These are phyloP conservation scores for Vitis amurensis DNA, from an alignment of 164 flowering plant species.

Conservation along the genomic window DNA sequence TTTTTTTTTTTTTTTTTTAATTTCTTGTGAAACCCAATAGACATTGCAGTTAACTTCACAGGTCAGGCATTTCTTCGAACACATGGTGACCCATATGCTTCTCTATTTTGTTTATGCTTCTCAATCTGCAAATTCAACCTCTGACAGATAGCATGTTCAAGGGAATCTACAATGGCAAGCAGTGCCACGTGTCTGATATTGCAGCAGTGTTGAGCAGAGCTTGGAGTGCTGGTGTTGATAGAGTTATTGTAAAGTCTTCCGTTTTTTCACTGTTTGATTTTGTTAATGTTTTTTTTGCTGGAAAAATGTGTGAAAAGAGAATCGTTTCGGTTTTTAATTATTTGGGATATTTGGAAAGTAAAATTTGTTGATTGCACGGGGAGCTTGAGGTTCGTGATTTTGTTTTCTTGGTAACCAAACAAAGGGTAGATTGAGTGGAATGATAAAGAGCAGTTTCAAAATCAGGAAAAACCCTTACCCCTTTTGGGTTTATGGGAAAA, in stretches of 20 bases:
- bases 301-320: too few relatives aligned
- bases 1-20: not conserved
- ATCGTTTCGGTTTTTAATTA: too few relatives aligned
- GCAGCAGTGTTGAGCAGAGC: slow-evolving; percentile 75
- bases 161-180: slow-evolving; percentile 91
- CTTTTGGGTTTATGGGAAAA: not conserved
- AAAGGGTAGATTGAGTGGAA: too few relatives aligned
- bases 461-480: too few relatives aligned
- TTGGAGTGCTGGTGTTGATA: slow-evolving; percentile 90
- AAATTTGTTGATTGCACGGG: too few relatives aligned
- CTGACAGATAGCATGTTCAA: slow-evolving; percentile 82
- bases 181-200: slow-evolving; percentile 71
- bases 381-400: too few relatives aligned
- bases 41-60: slow-evolving; percentile 95
- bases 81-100: not conserved
- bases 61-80: slow-evolving; percentile 62
- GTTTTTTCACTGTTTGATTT: not conserved
- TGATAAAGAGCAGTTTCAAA: too few relatives aligned
- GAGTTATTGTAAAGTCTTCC: slow-evolving; percentile 63
- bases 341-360: too few relatives aligned
- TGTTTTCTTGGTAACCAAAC: too few relatives aligned
- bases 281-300: too few relatives aligned
- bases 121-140: not conserved
- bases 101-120: not conserved
- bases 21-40: slow-evolving; percentile 34